These are phyloP conservation scores for Colletotrichum sp. DNA, from an alignment of 2,329 filamentous ascomycete genomes.

Conservation along the genomic window DNA sequence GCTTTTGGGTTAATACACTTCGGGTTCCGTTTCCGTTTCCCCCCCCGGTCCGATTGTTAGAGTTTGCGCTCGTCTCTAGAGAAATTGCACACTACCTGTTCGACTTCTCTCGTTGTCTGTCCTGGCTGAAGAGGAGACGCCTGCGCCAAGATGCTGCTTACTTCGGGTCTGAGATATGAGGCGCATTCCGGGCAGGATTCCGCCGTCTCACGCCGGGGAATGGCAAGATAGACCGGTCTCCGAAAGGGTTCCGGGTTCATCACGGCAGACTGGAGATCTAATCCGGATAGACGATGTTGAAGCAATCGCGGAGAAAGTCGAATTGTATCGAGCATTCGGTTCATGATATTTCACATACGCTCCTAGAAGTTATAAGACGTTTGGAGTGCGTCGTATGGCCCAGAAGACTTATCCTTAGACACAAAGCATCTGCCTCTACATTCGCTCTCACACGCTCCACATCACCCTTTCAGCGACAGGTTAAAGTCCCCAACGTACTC, in stretches of 20 bases:
- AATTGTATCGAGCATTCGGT: background rate
- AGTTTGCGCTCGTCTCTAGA: background rate
- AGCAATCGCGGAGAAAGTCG: background rate
- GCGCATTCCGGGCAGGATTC: background rate
- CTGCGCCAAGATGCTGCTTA: background rate
- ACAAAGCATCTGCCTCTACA: background rate
- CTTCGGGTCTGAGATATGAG: background rate
- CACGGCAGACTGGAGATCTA: background rate
- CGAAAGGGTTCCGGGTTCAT: background rate
- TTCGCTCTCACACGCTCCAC: background rate
- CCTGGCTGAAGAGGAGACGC: background rate
- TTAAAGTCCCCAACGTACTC: background rate
- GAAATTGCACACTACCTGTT: background rate
- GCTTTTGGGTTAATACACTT: background rate
- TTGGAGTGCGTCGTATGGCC: background rate
- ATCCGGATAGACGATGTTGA: background rate
- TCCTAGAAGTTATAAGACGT: background rate
- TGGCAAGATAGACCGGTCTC: background rate
- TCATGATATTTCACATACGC: background rate
- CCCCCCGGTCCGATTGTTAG: background rate
- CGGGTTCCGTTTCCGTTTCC: background rate
- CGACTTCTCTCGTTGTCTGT: background rate
- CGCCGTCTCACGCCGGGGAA: background rate
- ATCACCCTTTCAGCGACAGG: background rate
- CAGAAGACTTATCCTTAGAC: background rate